Conservation (phyloP, 306 rosid species). For the Medicago ruthenica region DNA sequence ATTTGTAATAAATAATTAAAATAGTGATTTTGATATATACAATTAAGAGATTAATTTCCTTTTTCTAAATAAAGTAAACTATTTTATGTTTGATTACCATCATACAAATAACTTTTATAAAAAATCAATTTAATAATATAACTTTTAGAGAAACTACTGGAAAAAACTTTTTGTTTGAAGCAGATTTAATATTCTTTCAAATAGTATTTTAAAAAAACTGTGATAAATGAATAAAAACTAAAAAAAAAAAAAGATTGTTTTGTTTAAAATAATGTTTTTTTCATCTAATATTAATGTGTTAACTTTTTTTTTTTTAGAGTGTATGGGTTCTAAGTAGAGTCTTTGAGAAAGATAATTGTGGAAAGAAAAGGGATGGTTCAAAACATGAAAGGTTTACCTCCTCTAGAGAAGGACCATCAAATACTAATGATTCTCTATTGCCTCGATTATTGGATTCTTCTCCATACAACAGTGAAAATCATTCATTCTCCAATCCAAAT, state of each 20-base stretch:
- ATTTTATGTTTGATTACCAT: too few relatives aligned
- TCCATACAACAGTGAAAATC: constrained; percentile 46
- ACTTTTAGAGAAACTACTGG: not conserved
- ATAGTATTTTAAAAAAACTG: too few relatives aligned
- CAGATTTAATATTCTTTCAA: not conserved
- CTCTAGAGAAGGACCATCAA: constrained; percentile 33
- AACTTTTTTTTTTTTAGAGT: constrained; percentile 46
- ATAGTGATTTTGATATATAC: not conserved
- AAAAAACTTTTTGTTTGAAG: too few relatives aligned
- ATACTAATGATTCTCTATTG: constrained; percentile 13
- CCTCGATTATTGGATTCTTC: constrained; percentile 70
- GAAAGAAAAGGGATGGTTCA: constrained; percentile 47
- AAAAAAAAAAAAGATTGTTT: too few relatives aligned
- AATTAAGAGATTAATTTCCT: not conserved
- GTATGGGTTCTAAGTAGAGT: constrained; percentile 83
- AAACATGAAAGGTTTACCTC: constrained; percentile 49
- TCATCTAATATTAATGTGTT: not conserved
- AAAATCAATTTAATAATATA: too few relatives aligned
- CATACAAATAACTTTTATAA: too few relatives aligned
- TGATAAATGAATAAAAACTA: not conserved
- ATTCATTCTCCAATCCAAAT: too few relatives aligned
- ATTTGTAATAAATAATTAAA: not conserved
- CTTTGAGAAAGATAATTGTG: constrained; percentile 52
- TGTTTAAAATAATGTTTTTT: not conserved
- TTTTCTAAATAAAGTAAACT: too few relatives aligned